phyloP scores from a whole-genome alignment of 2,329 filamentous ascomycete genomes.

The Chrysosphaeria jannelii region DNA sequence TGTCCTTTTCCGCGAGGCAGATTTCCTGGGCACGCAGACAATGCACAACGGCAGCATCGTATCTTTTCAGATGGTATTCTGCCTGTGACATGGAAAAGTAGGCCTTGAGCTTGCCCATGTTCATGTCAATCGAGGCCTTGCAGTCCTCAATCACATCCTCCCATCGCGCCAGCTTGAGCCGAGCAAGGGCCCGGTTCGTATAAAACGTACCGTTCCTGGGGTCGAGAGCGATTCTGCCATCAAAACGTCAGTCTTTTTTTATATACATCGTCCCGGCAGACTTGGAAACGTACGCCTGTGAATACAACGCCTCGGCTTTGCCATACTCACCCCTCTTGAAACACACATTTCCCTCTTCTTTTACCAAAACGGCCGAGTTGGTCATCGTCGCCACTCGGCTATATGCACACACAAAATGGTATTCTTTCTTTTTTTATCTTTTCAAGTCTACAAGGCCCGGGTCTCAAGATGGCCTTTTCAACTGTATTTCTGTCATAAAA shows the following conservation, averaged over 20 bases:
- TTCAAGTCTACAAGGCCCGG: too few relatives aligned
- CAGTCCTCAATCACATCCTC: slow-evolving; percentile 53
- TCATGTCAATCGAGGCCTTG: slow-evolving; percentile 37
- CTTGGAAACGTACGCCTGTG: slow-evolving; percentile 27
- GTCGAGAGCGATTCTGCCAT: slow-evolving; percentile 43
- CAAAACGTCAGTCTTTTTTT: background rate
- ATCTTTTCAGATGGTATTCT: slow-evolving; percentile 33
- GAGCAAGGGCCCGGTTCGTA: slow-evolving; percentile 66
- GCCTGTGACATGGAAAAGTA: slow-evolving; percentile 63
- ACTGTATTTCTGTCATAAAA: too few relatives aligned
- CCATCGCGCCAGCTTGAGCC: slow-evolving; percentile 45
- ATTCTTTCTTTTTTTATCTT: background rate
- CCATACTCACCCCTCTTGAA: slow-evolving; percentile 35
- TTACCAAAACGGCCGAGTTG: slow-evolving; percentile 12
- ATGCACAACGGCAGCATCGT: slow-evolving; percentile 39
- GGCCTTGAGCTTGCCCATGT: slow-evolving; percentile 43
- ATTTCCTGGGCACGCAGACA: slow-evolving; percentile 44
- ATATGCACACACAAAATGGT: background rate
- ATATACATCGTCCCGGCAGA: background rate
- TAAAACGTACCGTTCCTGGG: slow-evolving; percentile 50
- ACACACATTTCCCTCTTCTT: slow-evolving; percentile 29
- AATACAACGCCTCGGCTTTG: slow-evolving; percentile 38
- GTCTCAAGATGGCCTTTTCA: too few relatives aligned
- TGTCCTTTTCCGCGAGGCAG: slow-evolving; percentile 28
- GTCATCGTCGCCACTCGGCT: background rate